A percentile compares a stretch with the other conserved stretches of the same genome.
Evolutionary conservation across 2,329 filamentous ascomycete species (phyloP).

Genomic region (Penicillium sp.): DNA sequence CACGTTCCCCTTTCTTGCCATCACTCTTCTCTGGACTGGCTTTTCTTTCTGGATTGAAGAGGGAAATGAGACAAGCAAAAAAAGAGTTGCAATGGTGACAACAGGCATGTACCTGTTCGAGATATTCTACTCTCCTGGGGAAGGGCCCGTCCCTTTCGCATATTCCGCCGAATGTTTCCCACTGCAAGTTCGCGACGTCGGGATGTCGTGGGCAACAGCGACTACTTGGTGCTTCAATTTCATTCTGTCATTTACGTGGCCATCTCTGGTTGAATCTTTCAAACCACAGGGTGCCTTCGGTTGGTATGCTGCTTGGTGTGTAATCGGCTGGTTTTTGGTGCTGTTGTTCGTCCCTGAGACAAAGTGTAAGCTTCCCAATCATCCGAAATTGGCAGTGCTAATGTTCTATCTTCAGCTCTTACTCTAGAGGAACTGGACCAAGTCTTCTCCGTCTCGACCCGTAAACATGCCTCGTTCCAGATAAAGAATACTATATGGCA

Average conservation of each 20-base stretch:
- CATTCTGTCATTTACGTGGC: conserved; percentile 55
- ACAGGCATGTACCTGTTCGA: conserved; percentile 50
- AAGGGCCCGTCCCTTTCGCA: conserved; percentile 63
- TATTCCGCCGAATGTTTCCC: conserved; percentile 66
- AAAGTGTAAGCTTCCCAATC: conserved; percentile 33
- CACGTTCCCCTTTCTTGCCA: conserved; percentile 62
- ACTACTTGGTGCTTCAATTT: conserved; percentile 59
- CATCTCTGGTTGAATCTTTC: conserved; percentile 49
- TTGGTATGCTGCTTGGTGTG: conserved; percentile 58
- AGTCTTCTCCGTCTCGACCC: conserved; percentile 54
- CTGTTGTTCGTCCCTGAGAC: conserved; percentile 55
- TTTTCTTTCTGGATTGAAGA: conserved; percentile 53
- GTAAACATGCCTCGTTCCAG: conserved; percentile 44
- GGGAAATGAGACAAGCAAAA: conserved; percentile 28
- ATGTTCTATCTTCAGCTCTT: conserved; percentile 27
- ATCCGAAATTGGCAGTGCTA: conserved; percentile 3
- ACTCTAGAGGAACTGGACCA: conserved; percentile 52
- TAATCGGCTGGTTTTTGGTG: conserved; percentile 54
- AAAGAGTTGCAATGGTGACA: conserved; percentile 44
- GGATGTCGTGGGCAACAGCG: conserved; percentile 59
- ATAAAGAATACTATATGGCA: conserved; percentile 42
- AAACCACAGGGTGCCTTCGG: conserved; percentile 55
- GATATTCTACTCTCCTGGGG: conserved; percentile 55
- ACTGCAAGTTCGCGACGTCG: conserved; percentile 60
- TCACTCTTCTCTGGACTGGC: conserved; percentile 50